These are phyloP conservation scores for Magnolia officinalis DNA, from an alignment of 164 flowering plant genomes.

Conservation along the genomic window DNA sequence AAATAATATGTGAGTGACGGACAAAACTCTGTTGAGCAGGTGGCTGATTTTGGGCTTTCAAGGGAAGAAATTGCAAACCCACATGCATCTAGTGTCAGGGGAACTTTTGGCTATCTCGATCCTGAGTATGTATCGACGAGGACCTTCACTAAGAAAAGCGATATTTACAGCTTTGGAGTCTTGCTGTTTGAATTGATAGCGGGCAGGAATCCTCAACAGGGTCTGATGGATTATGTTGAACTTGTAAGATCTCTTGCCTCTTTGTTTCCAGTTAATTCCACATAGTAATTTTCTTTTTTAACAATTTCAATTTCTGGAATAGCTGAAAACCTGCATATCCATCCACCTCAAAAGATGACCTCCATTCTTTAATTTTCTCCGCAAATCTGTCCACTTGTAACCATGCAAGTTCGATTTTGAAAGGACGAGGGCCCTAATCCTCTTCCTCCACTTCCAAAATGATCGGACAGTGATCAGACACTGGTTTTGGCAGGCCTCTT, in stretches of 20 bases:
- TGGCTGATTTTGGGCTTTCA: slow-evolving; percentile 96
- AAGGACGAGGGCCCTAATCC: no score
- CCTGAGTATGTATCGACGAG: slow-evolving; percentile 87
- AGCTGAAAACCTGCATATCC: background rate
- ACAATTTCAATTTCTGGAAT: background rate
- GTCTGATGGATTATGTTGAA: slow-evolving; percentile 83
- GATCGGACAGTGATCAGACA: no score
- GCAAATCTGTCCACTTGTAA: no score
- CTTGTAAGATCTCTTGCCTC: slow-evolving; percentile 49
- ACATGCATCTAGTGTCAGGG: slow-evolving; percentile 61
- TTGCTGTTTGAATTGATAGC: slow-evolving; percentile 86
- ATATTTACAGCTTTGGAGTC: slow-evolving; percentile 87
- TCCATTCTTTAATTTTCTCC: no score
- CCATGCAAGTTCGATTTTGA: no score
- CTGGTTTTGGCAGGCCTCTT: no score
- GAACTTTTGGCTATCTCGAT: slow-evolving; percentile 96
- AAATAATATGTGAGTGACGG: no score
- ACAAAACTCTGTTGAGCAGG: slow-evolving; percentile 41
- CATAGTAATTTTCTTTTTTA: background rate
- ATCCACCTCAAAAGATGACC: no score
- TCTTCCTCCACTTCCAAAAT: no score
- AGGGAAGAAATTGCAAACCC: slow-evolving; percentile 76
- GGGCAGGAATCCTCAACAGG: slow-evolving; percentile 85
- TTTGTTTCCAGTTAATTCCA: background rate
- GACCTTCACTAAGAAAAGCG: slow-evolving; percentile 85